Base-by-base conservation (phyloP, 768 basidiomycete genomes). In the Mycena chlorophos region DNA sequence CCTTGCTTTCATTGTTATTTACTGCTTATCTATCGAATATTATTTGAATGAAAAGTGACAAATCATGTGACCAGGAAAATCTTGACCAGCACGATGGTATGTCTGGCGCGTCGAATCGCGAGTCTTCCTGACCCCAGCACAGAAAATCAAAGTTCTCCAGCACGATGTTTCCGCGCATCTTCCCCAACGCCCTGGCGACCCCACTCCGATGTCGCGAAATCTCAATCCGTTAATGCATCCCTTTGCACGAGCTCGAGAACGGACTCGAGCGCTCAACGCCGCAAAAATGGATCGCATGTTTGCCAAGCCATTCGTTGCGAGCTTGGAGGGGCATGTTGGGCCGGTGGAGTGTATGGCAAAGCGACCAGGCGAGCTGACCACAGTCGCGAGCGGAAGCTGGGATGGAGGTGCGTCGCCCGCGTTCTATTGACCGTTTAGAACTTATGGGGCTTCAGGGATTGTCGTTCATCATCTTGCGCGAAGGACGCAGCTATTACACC, bases 211-310 rank as follows among this genome's bases (percentile, higher is more conserved):
- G 3, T 90, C 90, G 6, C 81, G 97, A 50, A 99, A 99, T 72
- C 82, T 98, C 40, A 87, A 98, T 68, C 94, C 96, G 0, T 76
- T 93, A n/a, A 86, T 93, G 72, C 97, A 99, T 66, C 97, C 97
- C 2, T 98, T 99, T 69, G 81, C 94, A 0, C 87, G 89, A 20
- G 89, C 94, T 4, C 77, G 97, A 49, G 97, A 99, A 74, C 91
- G 96, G 30, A 94, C 85, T 19, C 86, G 97, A 55, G 97, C 97
- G 2, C 69, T 98, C 43, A 96, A 94, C 60, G 97, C 97, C 2
- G 89, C 89, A 14, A 99, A 99, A 75, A 91, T 99, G 81, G 96
- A 98, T 49, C 79, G 91, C 55, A 92, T 99, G 75, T 98, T 98
- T 67, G 87, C 97, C n/a, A 98, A 97, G 65, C 97, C 97, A 0